Evolutionary conservation across 257 asterid species (phyloP).

Genomic region (Thymus mandschuricus): DNA sequence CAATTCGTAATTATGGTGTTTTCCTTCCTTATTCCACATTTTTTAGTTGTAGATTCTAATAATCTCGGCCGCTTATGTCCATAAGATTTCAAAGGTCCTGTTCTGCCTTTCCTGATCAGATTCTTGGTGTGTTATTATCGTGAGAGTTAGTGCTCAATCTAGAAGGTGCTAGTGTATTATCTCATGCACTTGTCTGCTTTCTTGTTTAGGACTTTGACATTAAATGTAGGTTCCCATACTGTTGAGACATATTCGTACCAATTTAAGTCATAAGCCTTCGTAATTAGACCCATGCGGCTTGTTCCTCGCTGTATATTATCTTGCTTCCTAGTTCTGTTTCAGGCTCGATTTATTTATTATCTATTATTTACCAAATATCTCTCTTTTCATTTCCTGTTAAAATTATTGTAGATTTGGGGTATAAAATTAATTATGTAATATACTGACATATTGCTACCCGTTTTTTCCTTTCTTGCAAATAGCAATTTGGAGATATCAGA

Average conservation of each 20-base stretch:
- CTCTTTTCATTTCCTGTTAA: neutral
- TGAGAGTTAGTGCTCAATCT: neutral
- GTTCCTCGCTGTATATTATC: neutral
- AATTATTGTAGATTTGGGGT: neutral
- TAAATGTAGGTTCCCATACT: neutral
- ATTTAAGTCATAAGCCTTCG: conserved; percentile 4
- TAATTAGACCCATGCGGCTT: neutral
- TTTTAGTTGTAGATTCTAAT: neutral
- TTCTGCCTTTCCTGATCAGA: neutral
- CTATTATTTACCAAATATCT: neutral
- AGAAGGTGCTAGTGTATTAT: neutral
- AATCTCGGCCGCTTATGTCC: neutral
- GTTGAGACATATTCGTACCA: neutral
- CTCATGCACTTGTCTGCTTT: conserved; percentile 5
- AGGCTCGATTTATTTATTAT: neutral
- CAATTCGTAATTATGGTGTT: conserved; percentile 22
- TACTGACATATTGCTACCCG: conserved; percentile 11
- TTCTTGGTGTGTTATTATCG: neutral
- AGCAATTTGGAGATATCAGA: conserved; percentile 98
- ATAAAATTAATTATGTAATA: neutral
- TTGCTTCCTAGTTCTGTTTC: neutral
- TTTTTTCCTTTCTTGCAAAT: conserved; percentile 21
- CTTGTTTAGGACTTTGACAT: neutral
- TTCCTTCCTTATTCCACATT: neutral
- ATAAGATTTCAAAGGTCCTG: neutral